Evolutionary conservation across 2,329 filamentous ascomycete genomes (phyloP).

Genomic region (Neonectria neomacrospora): DNA sequence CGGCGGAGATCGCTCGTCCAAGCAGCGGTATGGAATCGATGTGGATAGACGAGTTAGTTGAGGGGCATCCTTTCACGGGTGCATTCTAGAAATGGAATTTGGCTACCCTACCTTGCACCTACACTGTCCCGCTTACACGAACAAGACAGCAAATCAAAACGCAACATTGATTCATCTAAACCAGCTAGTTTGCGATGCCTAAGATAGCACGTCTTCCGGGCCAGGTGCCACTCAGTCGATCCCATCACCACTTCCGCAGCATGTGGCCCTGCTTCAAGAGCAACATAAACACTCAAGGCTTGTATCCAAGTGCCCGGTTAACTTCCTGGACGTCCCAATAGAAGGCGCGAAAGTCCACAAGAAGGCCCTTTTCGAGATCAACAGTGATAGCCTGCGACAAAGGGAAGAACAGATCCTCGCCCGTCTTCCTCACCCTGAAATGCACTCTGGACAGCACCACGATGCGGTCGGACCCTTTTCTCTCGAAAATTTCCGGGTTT

Average conservation of each 20-base stretch:
- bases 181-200: too few species aligned
- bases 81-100: constrained; percentile 11
- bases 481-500: constrained; percentile 47
- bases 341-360: constrained; percentile 47
- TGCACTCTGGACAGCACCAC: constrained; percentile 43
- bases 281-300: constrained; percentile 8
- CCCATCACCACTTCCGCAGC: neutral
- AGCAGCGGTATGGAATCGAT: constrained; percentile 45
- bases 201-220: neutral
- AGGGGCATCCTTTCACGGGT: neutral
- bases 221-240: neutral
- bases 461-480: constrained; percentile 42
- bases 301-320: constrained; percentile 38
- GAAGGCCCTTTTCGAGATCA: constrained; percentile 47
- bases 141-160: neutral
- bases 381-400: constrained; percentile 48
- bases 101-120: constrained; percentile 2
- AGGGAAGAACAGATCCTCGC: constrained; percentile 44
- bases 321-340: constrained; percentile 50
- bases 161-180: neutral
- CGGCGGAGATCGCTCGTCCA: constrained; percentile 8
- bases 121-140: too few species aligned
- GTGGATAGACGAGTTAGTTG: constrained; percentile 39
- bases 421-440: constrained; percentile 46
- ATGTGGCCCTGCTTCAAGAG: neutral